Evolutionary conservation across 2,329 filamentous ascomycete genomes (phyloP).

Genomic region (Mycocentrospora acerina): DNA sequence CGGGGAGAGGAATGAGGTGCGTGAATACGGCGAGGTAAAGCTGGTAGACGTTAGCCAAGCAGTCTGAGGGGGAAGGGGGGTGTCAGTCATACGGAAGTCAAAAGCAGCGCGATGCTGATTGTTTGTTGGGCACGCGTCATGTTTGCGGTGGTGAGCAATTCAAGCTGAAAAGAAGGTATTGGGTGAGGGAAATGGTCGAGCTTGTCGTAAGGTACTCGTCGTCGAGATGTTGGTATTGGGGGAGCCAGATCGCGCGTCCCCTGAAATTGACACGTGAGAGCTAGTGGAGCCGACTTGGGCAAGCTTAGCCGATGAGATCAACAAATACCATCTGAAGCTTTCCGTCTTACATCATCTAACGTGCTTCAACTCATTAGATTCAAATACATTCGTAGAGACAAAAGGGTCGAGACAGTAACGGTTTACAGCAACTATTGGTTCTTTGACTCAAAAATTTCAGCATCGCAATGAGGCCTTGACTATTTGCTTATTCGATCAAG

Average conservation of each 20-base stretch:
- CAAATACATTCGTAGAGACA: too few species aligned
- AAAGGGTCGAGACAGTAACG: too few species aligned
- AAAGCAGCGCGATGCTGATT: slow-evolving; percentile 81
- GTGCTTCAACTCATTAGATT: too few species aligned
- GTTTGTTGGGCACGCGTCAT: slow-evolving; percentile 97
- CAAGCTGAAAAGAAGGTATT: slow-evolving; percentile 20
- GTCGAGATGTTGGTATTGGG: slow-evolving; percentile 18
- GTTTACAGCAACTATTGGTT: too few species aligned
- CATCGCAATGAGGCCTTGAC: background rate
- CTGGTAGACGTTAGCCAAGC: slow-evolving; percentile 51
- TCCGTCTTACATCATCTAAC: too few species aligned
- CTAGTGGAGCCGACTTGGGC: slow-evolving; percentile 18
- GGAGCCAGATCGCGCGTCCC: slow-evolving; percentile 23
- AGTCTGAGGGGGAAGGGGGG: slow-evolving; percentile 13
- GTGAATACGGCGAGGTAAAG: slow-evolving; percentile 87
- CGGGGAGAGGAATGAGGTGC: slow-evolving; percentile 77
- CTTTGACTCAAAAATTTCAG: background rate
- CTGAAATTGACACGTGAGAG: background rate
- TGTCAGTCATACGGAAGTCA: slow-evolving; percentile 72
- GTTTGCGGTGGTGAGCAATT: slow-evolving; percentile 35
- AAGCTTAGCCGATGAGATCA: background rate
- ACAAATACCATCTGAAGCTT: too few species aligned
- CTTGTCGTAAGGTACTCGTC: slow-evolving; percentile 11
- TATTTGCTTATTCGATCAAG: too few species aligned
- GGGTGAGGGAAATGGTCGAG: slow-evolving; percentile 15